Evolutionary conservation across 176 grass and related monocot species (phyloP), one percentile per base, ranked within the genome.

Genomic region (Miscanthus lutarioriparius): DNA sequence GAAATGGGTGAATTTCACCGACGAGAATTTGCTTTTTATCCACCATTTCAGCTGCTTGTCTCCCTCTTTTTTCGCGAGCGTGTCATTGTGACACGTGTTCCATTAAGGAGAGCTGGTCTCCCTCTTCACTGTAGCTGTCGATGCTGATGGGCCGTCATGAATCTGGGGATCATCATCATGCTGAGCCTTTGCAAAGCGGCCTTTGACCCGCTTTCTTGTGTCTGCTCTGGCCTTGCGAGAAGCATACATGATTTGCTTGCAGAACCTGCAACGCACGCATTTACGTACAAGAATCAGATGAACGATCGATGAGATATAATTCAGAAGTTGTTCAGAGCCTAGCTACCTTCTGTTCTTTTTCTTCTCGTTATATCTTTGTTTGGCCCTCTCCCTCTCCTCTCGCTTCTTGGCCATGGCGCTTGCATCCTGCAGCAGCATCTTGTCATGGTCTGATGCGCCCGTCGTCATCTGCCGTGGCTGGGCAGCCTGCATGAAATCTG

Each of bases 381-480:
- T 91, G 67, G 90, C 90, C 37, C 83, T 51, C 30, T 88, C 66
- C 66, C 90, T 91, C 40, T 64, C 89, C 77, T 91, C 41, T n/a
- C 77, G 77, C 59, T 78, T 80, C 23, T 74, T 67, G 19, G 19
- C 11, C 27, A 77, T 63, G n/a, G 70, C 40, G 36, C 8, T 73
- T 1, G 41, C 38, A 72, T 78, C 74, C 14, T 76, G 48, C 3
- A 35, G 84, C 19, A 9, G n/a, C n/a, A n/a, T 1, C 23, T 1
- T 40, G 4, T 38, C 38, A 4, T 7, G 20, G 35, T 49, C 19
- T 5, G 48, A n/a, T n/a, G n/a, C 16, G 4, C 5, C 48, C 1
- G 48, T 2, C 19, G 49, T 54, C 49, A 14, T 51, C 17, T 54
- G 49, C 49, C 1, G 8, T 10, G 39, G 39, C 12, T 1, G 5